Evolutionary conservation across 2,329 filamentous ascomycete species (phyloP), one percentile per base, ranked within the genome.

Genomic region (Tolypocladium pustulatum): DNA sequence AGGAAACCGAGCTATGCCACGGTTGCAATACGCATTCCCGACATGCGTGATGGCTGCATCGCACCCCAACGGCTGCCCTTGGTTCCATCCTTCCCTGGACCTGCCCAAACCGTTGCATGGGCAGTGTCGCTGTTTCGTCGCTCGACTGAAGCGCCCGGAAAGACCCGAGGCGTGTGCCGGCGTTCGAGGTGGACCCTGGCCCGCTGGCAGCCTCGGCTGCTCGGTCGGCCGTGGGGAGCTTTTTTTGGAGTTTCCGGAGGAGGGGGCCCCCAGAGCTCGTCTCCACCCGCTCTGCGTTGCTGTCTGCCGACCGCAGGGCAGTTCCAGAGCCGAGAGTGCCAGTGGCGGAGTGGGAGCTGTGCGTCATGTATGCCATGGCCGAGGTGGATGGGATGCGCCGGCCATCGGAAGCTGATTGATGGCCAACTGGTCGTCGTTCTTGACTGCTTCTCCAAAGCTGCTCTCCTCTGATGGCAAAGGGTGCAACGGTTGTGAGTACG

Each of bases 201-300:
- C 49, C 49, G 49, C 54, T 36, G 55, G 57, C 46, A 65, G 66
- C 67, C 65, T 68, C 67, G 67, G 67, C 62, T 65, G 56, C 58
- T 65, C 59, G 64, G 62, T 66, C 64, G 65, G 65, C 61, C 64
- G 65, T 63, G 40, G 61, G 61, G 64, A 65, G 53, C 43, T 20
- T 57, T 34, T 53, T n/a, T 43, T 22, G 40, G 40, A n/a, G 5
- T 43, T 32, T 17, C 38, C 37, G 37, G 37, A 40, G 37, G 38
- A 7, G 38, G n/a, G 41, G 41, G n/a, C 9, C 40, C 38, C 36
- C 36, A 37, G 36, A 10, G 32, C 32, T 34, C 32, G 37, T 38
- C 37, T 38, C 37, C 17, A 17, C 38, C 17, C 17, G 17, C 38
- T 40, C 17, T 40, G 38, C 5, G 38, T 15, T 32, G 49, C 49